phyloP scores from a whole-genome alignment of 345 rosid genomes.

The Brassica incana region DNA sequence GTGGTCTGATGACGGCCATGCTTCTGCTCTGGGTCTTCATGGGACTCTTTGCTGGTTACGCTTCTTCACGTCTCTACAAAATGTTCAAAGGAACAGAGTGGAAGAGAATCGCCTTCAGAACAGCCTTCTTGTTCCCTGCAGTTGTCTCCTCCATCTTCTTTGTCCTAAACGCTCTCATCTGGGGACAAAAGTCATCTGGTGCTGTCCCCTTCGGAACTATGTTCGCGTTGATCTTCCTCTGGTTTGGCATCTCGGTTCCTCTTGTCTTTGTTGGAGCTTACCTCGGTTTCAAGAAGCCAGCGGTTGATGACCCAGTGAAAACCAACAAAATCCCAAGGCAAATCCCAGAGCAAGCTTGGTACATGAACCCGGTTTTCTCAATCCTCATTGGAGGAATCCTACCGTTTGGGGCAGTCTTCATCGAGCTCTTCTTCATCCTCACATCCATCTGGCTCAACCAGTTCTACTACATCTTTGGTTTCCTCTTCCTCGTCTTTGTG shows the following conservation, averaged over 20 bases:
- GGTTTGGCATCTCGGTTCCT: slow-evolving; percentile 85
- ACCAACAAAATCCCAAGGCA: slow-evolving; percentile 82
- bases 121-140: slow-evolving; percentile 75
- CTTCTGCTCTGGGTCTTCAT: slow-evolving; percentile 85
- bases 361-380: slow-evolving; percentile 81
- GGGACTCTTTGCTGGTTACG: slow-evolving; percentile 82
- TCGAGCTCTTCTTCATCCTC: slow-evolving; percentile 82
- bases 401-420: slow-evolving; percentile 84
- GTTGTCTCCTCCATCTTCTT: slow-evolving; percentile 65
- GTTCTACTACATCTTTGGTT: slow-evolving; percentile 84
- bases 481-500: slow-evolving; percentile 70
- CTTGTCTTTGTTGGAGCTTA: slow-evolving; percentile 70
- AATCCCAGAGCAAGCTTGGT: slow-evolving; percentile 90
- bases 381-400: slow-evolving; percentile 77
- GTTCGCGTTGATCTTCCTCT: slow-evolving; percentile 70
- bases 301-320: slow-evolving; percentile 74
- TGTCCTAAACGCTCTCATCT: slow-evolving; percentile 67
- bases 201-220: slow-evolving; percentile 91
- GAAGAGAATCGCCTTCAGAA: slow-evolving; percentile 70
- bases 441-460: slow-evolving; percentile 92
- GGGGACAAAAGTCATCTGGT: slow-evolving; percentile 87
- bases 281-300: slow-evolving; percentile 75
- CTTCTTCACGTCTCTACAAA: slow-evolving; percentile 66
- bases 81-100: slow-evolving; percentile 80
- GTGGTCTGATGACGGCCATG: slow-evolving; percentile 90